Conservation (phyloP, 2,329 filamentous ascomycete species). For the Bipolaris cookei region DNA sequence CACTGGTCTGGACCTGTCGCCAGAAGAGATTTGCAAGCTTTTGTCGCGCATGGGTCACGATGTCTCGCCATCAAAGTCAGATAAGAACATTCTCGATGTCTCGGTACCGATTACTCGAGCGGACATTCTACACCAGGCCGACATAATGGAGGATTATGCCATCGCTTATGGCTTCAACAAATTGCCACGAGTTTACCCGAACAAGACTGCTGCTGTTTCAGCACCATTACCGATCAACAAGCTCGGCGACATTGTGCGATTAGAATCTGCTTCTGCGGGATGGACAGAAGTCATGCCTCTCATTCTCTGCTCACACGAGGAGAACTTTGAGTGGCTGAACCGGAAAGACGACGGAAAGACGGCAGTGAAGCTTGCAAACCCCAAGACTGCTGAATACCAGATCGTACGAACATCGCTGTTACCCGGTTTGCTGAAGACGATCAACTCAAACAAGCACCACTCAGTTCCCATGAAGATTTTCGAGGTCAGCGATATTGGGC, state of each 20-base stretch:
- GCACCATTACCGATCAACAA: slow-evolving; percentile 92
- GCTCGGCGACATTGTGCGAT: slow-evolving; percentile 85
- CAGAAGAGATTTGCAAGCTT: slow-evolving; percentile 77
- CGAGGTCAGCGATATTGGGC: slow-evolving; percentile 87
- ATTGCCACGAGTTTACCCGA: slow-evolving; percentile 84
- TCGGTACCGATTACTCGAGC: slow-evolving; percentile 87
- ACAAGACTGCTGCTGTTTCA: slow-evolving; percentile 83
- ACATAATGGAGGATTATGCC: slow-evolving; percentile 98
- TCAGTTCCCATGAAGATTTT: slow-evolving; percentile 89
- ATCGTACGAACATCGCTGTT: slow-evolving; percentile 86
- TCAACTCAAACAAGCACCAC: slow-evolving; percentile 91
- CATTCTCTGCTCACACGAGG: slow-evolving; percentile 95
- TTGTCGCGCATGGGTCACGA: slow-evolving; percentile 87
- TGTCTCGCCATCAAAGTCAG: slow-evolving; percentile 75
- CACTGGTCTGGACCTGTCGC: slow-evolving; percentile 78
- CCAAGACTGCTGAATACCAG: slow-evolving; percentile 92
- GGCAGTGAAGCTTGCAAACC: slow-evolving; percentile 85
- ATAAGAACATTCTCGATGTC: slow-evolving; percentile 75
- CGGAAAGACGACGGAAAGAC: slow-evolving; percentile 84
- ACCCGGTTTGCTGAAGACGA: slow-evolving; percentile 89
- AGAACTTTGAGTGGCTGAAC: slow-evolving; percentile 97
- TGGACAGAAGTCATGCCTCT: slow-evolving; percentile 97
- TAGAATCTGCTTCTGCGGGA: slow-evolving; percentile 89
- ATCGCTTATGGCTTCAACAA: slow-evolving; percentile 98
- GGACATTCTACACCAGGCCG: slow-evolving; percentile 93